Base-by-base conservation (phyloP, 192 early-diverging fungal genomes). In the Diversispora eburnea region DNA sequence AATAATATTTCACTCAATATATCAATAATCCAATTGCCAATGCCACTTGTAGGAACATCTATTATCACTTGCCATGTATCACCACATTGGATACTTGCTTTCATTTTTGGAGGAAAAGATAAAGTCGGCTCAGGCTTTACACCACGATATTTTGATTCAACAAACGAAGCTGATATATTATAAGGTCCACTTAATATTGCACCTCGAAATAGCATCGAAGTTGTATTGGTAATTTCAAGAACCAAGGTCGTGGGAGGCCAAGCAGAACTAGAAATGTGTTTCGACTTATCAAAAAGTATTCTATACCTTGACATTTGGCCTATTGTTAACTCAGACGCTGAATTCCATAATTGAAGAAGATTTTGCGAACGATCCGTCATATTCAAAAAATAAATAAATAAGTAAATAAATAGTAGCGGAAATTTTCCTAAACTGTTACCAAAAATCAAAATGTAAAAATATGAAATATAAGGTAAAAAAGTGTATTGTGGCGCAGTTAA, bases 21-120 rank as follows among this genome's bases (percentile, higher is more conserved):
- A 47, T 72, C 70, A 8, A 61, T 33, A 4, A 56, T 72, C 70
- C 70, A 72, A 12, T 72, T 56, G 8, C 57, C 70, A 43, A 60
- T 33, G 1, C 45, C 4, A 46, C 19, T 61, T 42, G 55, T 48
- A 42, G 69, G 55, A 57, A 70, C 12, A 22, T 1, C 19, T 20
- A 70, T 19, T 13, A 0, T 25, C n/a, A 12, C 19, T 46, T 48
- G 8, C 70, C 57, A 60, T 13, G 15, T 19, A 17, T 47, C 57
- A 19, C 70, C 70, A 22, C 42, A 58, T 60, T 43, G 47, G 13
- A 72, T 45, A 15, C 4, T n/a, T 39, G 70, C 43, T 19, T 49
- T 72, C 7, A 45, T 60, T 7, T 60, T 22, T 5, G 55, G 69
- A 57, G 22, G 33, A 8, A 25, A 19, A 8, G 12, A 43, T 55